A percentile compares a stretch with the other conserved stretches of the same genome.
phyloP scores from a whole-genome alignment of 2,329 filamentous ascomycete genomes.

The Cladosporium cucumerinum region DNA sequence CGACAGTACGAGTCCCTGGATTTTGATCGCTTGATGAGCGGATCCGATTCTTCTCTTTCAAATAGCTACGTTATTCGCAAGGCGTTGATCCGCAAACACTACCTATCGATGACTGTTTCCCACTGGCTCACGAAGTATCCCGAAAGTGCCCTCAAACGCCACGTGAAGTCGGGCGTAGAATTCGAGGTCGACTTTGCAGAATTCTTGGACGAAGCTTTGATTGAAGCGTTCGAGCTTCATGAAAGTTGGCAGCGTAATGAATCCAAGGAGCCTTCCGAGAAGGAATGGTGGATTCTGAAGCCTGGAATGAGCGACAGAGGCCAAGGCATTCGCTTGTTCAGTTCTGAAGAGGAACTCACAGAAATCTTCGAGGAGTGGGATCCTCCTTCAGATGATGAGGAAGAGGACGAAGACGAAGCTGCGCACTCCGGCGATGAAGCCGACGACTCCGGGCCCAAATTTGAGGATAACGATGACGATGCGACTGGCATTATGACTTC shows the following conservation, averaged over 20 bases:
- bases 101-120: constrained; percentile 76
- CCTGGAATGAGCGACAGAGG: constrained; percentile 96
- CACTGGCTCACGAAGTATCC: constrained; percentile 87
- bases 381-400: constrained; percentile 65
- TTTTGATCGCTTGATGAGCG: constrained; percentile 68
- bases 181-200: constrained; percentile 97
- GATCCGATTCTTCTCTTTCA: constrained; percentile 62
- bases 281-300: constrained; percentile 96
- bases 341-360: constrained; percentile 77
- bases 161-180: constrained; percentile 74
- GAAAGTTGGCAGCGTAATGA: constrained; percentile 73
- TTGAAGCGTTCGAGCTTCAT: constrained; percentile 78
- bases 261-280: constrained; percentile 30
- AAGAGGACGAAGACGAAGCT: constrained; percentile 47
- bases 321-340: constrained; percentile 88
- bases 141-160: constrained; percentile 60
- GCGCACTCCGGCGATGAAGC: constrained; percentile 32
- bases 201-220: constrained; percentile 87
- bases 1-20: constrained; percentile 82
- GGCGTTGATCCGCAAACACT: constrained; percentile 94
- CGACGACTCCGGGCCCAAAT: constrained; percentile 18
- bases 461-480: constrained; percentile 41
- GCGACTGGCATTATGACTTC: constrained; percentile 69
- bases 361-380: constrained; percentile 92
- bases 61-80: constrained; percentile 96